Conservation (phyloP, 768 basidiomycete species). For the Agaricus subrufescens region DNA sequence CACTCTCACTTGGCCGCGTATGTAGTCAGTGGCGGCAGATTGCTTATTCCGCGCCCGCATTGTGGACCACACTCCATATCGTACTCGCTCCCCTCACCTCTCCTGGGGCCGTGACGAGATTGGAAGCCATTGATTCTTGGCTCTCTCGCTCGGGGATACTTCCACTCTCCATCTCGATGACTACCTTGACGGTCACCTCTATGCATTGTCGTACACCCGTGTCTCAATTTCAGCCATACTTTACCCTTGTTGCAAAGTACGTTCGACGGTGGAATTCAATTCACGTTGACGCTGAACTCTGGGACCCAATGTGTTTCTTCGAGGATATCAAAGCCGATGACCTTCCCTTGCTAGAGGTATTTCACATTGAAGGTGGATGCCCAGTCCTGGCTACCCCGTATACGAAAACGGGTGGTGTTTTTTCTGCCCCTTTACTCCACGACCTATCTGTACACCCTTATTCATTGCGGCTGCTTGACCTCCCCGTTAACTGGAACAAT, state of each 20-base stretch:
- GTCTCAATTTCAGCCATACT: background rate
- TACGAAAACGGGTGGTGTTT: too few species aligned
- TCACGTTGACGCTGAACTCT: too few species aligned
- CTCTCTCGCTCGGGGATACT: background rate
- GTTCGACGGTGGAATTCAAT: background rate
- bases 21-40: conserved; percentile 11
- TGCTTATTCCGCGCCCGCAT: background rate
- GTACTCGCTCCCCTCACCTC: background rate
- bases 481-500: too few species aligned
- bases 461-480: too few species aligned
- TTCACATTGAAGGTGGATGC: too few species aligned
- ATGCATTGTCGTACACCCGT: too few species aligned
- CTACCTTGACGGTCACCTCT: background rate
- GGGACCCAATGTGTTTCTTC: too few species aligned
- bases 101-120: background rate
- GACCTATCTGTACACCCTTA: too few species aligned
- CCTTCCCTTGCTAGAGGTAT: too few species aligned
- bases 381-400: too few species aligned
- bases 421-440: too few species aligned
- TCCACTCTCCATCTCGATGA: conserved; percentile 1
- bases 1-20: conserved; percentile 9
- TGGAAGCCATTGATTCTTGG: background rate
- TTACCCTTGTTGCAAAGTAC: background rate
- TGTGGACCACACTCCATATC: conserved; percentile 11
- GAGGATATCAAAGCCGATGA: too few species aligned